Base-by-base conservation (phyloP, 2,329 filamentous ascomycete genomes). In the Colletotrichum tropicale region DNA sequence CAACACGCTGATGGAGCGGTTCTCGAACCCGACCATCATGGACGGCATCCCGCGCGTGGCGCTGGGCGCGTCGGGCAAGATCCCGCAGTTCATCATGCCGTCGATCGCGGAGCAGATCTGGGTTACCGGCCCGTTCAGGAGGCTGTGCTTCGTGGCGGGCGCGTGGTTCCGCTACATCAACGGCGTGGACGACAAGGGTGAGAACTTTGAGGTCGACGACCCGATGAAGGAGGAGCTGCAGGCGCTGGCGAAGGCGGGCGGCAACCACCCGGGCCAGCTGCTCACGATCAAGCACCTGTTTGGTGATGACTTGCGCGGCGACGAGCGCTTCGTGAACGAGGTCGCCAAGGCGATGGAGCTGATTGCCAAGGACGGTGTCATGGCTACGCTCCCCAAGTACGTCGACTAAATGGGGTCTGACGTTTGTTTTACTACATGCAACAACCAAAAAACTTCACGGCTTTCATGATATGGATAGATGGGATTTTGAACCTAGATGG, bases 1-100 rank as follows among this genome's bases (percentile, higher is more conserved):
- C 84, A 82, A 85, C 76, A 90, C 88, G 1, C 86, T 90, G 60
- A 86, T 90, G 76, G 87, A 89, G 81, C 88, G 88, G 48, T 90
- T 90, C 84, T 87, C 87, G 80, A 90, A 90, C 87, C 88, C 89
- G 1, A 89, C 88, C 70, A 89, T 90, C 79, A 89, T 86, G 87
- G 88, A 90, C 75, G 88, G 89, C 82, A 84, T 90, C 71, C 86
- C 87, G 52, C 89, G 88, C 48, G 83, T 90, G 75, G 87, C 87
- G 75, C 85, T 90, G 26, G 87, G 87, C 80, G 88, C 85, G 26
- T 89, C 88, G 8, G 88, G 88, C 83, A 90, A 90, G 86, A 86
- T 90, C 52, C 88, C 88, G 0, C 88, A 87, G 82, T 87, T 87
- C 83, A 86, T 87, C 84, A 87, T 87, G 85, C 86, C 86, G 12